These are phyloP conservation scores for Coemansia sp. DNA, from an alignment of 192 early-diverging fungal genomes.

Conservation along the genomic window DNA sequence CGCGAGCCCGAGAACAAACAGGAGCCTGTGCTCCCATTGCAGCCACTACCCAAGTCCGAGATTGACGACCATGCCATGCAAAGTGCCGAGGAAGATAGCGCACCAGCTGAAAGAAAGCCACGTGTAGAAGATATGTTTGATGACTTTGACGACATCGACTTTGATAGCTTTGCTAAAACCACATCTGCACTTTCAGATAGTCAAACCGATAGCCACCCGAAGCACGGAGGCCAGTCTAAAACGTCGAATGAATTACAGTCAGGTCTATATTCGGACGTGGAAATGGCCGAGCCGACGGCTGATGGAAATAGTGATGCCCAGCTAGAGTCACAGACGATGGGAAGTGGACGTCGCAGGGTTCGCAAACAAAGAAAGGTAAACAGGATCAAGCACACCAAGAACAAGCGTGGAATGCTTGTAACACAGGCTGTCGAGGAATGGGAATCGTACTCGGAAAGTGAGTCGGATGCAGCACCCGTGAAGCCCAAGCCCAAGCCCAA, in stretches of 20 bases:
- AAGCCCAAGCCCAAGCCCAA: slow-evolving; percentile 7
- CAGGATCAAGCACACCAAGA: slow-evolving; percentile 45
- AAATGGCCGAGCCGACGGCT: slow-evolving; percentile 25
- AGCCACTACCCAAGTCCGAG: neutral
- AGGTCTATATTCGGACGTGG: slow-evolving; percentile 19
- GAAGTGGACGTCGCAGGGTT: slow-evolving; percentile 15
- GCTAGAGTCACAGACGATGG: neutral
- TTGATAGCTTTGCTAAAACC: slow-evolving; percentile 7
- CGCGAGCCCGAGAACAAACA: no score
- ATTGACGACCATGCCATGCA: slow-evolving; percentile 25
- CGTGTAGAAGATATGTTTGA: slow-evolving; percentile 52
- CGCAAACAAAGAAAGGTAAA: slow-evolving; percentile 51
- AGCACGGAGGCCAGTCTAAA: neutral
- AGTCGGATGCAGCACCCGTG: slow-evolving; percentile 17
- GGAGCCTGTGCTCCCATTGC: no score
- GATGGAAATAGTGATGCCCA: slow-evolving; percentile 2
- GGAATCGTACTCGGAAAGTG: slow-evolving; percentile 50
- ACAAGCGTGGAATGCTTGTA: slow-evolving; percentile 51
- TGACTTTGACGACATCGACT: slow-evolving; percentile 19
- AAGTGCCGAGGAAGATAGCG: slow-evolving; percentile 7
- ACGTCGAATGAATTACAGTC: neutral
- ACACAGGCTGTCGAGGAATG: slow-evolving; percentile 45
- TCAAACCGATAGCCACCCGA: no score
- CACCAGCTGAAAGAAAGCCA: neutral
- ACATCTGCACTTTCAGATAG: no score